Conservation (phyloP, 805 yeast genomes). For the Yamadazyma sp. region DNA sequence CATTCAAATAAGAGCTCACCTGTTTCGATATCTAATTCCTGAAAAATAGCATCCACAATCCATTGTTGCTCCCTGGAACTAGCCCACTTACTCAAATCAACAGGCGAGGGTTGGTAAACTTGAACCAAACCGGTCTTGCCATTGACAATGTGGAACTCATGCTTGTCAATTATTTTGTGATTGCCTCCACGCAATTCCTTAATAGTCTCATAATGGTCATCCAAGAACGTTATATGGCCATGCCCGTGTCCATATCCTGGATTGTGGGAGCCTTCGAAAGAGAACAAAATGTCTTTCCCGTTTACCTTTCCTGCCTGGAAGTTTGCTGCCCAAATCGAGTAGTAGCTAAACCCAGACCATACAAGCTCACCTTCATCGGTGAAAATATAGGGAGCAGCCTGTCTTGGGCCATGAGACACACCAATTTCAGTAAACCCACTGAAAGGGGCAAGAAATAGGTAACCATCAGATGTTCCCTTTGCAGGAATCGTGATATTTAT, state of each 20-base stretch:
- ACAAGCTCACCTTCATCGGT: conserved; percentile 34
- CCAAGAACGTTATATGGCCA: conserved; percentile 32
- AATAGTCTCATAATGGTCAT: conserved; percentile 27
- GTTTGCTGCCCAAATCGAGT: conserved; percentile 32
- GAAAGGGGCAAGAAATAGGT: conserved; percentile 33
- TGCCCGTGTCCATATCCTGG: conserved; percentile 26
- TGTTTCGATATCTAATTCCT: conserved; percentile 35
- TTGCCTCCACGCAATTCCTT: conserved; percentile 35
- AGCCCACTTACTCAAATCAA: conserved; percentile 28
- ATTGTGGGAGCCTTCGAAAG: conserved; percentile 37
- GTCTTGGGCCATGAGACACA: conserved; percentile 24
- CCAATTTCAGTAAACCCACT: conserved; percentile 20
- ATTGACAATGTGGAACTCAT: conserved; percentile 35
- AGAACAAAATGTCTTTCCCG: conserved; percentile 27
- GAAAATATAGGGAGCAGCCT: conserved; percentile 37
- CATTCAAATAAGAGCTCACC: conserved; percentile 37
- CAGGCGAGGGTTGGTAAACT: conserved; percentile 32
- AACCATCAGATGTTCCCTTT: conserved; percentile 24
- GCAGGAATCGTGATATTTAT: conserved; percentile 29
- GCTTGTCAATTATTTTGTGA: conserved; percentile 33
- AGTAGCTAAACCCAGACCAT: conserved; percentile 36
- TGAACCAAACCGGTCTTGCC: conserved; percentile 30
- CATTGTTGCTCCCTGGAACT: conserved; percentile 27
- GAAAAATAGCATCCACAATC: conserved; percentile 35
- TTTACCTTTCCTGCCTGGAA: conserved; percentile 27